Base-by-base conservation (phyloP, 305 asterid species). In the Rubia peregrina region DNA sequence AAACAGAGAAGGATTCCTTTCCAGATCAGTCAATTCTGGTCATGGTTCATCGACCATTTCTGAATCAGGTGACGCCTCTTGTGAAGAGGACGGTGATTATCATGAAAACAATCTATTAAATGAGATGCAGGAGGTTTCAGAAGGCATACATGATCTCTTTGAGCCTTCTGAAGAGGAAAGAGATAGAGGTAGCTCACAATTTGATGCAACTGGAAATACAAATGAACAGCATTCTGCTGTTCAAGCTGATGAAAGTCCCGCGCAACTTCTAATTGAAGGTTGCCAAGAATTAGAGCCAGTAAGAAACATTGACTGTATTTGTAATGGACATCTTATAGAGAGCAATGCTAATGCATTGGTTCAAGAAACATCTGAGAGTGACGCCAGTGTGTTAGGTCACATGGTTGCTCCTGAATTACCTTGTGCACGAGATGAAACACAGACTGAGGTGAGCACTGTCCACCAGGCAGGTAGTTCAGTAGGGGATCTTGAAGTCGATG, bases 1-100 rank as follows among this genome's bases (percentile, higher is more conserved):
- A 59, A 81, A 56, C 87, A 91, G 98, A 85, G 97, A 88, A 77
- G 97, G 85, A 57, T 89, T 89, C 73, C 86, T 86, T 66, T 91
- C 96, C 72, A 88, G 84, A 83, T 67, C 88, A 81, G 91, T 82
- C 41, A 65, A 53, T 71, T 76, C 81, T 70, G 75, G 79, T 68
- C 70, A 76, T 59, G 68, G 74, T 48, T 77, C 83, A 22, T 74
- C 38, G 59, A 75, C 79, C 65, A 73, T 33, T 75, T 36, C 46
- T 40, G 75, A 33, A 67, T 69, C 60, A 14, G 80, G 70, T 22
- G 60, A 71, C 17, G 60, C 67, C 60, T 70, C 70, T 36, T 80
- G 49, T 69, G 67, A 46, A 43, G 57, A 51, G 41, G 77, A 69
- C 64, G 56, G 66, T 60, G 60, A 42, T n/a, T 38, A 48, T 67